Evolutionary conservation across 768 basidiomycete genomes (phyloP).

Genomic region (Sporobolomyces phaffii): DNA sequence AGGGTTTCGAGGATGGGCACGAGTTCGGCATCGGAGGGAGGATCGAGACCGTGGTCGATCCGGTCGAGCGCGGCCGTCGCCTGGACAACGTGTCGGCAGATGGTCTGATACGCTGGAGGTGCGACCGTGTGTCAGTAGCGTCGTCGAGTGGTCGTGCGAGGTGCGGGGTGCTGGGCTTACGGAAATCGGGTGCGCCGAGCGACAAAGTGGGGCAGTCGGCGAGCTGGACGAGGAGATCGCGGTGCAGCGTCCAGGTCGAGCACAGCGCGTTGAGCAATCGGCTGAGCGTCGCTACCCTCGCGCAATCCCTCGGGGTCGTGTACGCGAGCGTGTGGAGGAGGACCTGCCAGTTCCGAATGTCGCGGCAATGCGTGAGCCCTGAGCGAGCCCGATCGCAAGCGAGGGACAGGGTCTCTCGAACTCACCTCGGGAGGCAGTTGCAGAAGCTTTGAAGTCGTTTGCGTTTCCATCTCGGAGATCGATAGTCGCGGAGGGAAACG

Average conservation of each 20-base stretch:
- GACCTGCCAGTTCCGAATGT: neutral
- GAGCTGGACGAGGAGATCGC: neutral
- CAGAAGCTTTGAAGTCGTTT: neutral
- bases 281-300: neutral
- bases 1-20: slow-evolving; percentile 7
- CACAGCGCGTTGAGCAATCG: neutral
- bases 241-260: slow-evolving; percentile 3
- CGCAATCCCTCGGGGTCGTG: neutral
- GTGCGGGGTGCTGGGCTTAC: neutral
- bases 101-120: neutral
- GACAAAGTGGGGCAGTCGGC: neutral
- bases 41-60: neutral
- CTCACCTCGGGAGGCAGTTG: slow-evolving; percentile 6
- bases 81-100: neutral
- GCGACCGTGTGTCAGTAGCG: neutral
- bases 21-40: neutral
- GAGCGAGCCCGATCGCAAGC: neutral
- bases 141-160: neutral
- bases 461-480: neutral
- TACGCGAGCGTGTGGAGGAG: slow-evolving; percentile 1
- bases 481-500: neutral
- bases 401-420: neutral
- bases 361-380: neutral
- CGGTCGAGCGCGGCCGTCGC: neutral
- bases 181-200: neutral